Evolutionary conservation across 2,329 filamentous ascomycete genomes (phyloP).

Genomic region (Fusarium nelsonii): DNA sequence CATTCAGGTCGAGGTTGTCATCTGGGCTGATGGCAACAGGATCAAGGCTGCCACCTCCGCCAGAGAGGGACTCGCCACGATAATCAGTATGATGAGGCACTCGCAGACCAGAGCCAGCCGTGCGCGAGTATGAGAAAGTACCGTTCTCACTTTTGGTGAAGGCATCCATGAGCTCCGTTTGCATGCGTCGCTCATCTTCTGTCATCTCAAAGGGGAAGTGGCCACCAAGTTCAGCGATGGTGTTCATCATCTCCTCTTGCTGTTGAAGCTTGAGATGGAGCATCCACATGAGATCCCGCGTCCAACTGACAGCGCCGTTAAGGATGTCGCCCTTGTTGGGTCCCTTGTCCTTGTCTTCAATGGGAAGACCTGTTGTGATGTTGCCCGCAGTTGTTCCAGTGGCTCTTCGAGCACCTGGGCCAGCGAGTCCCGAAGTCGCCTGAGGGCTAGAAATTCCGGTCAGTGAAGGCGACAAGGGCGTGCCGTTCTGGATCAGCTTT

Average conservation of each 20-base stretch:
- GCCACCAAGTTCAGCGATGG: constrained; percentile 78
- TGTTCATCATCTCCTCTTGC: constrained; percentile 86
- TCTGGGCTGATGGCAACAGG: constrained; percentile 56
- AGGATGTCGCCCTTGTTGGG: constrained; percentile 99
- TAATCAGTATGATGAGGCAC: constrained; percentile 95
- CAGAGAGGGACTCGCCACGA: constrained; percentile 79
- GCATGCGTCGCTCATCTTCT: constrained; percentile 96
- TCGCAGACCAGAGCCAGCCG: constrained; percentile 84
- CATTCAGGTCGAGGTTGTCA: constrained; percentile 61
- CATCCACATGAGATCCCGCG: constrained; percentile 97
- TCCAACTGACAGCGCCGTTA: constrained; percentile 97
- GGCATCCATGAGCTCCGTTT: constrained; percentile 88
- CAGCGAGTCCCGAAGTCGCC: constrained; percentile 89
- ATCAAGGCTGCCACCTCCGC: constrained; percentile 54
- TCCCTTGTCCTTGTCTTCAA: constrained; percentile 98
- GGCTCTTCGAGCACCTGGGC: constrained; percentile 84
- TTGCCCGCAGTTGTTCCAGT: constrained; percentile 77
- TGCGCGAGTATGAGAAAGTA: constrained; percentile 87
- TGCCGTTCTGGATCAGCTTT: constrained; percentile 93
- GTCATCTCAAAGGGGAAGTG: constrained; percentile 83
- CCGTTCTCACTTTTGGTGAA: constrained; percentile 82
- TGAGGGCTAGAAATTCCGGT: constrained; percentile 75
- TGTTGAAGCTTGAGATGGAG: constrained; percentile 89
- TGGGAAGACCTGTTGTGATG: constrained; percentile 90
- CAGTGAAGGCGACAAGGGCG: constrained; percentile 86